Evolutionary conservation across 1,284 basidiomycete species (phyloP).

Genomic region (Ganoderma meredithae): DNA sequence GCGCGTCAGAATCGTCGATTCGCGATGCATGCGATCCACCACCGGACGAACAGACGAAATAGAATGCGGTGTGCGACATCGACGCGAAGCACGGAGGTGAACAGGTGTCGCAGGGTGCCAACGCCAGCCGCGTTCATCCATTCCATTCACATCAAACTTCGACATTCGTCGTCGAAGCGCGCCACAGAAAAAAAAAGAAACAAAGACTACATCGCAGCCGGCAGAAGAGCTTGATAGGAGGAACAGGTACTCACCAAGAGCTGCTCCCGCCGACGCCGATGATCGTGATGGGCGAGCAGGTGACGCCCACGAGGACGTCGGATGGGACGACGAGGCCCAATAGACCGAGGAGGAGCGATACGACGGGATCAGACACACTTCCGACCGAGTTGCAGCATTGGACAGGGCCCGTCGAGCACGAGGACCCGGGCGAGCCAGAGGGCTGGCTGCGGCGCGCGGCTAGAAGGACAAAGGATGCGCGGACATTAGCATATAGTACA

Average conservation of each 20-base stretch:
- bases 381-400: slow-evolving; percentile 40
- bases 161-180: background rate
- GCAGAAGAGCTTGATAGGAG: background rate
- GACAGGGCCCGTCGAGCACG: slow-evolving; percentile 39
- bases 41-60: background rate
- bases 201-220: background rate
- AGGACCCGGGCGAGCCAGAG: slow-evolving; percentile 13
- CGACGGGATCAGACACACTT: slow-evolving; percentile 20
- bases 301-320: slow-evolving; percentile 36
- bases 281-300: slow-evolving; percentile 38
- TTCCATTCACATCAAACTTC: background rate
- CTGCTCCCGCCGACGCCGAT: slow-evolving; percentile 33
- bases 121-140: background rate
- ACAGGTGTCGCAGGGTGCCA: background rate
- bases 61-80: background rate
- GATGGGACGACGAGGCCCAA: slow-evolving; percentile 36
- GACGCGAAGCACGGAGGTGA: background rate
- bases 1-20: background rate
- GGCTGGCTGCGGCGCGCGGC: slow-evolving; percentile 18
- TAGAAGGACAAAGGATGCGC: slow-evolving; percentile 1
- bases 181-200: background rate
- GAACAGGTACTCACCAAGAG: slow-evolving; percentile 28
- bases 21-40: background rate
- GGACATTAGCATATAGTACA: background rate
- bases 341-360: slow-evolving; percentile 26